phyloP scores from a whole-genome alignment of 306 rosid genomes.

The Betula pendula region DNA sequence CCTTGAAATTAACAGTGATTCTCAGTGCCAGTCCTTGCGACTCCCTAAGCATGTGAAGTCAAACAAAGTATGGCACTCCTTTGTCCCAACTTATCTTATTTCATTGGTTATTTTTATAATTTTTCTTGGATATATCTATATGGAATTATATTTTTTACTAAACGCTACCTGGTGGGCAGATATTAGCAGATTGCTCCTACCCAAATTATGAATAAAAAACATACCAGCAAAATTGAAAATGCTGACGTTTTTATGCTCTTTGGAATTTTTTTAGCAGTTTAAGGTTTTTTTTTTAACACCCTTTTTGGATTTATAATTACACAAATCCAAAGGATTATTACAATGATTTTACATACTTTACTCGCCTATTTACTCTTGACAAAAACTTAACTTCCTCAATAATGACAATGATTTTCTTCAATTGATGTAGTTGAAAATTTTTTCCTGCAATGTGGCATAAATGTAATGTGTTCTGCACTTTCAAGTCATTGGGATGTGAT shows the following conservation, averaged over 20 bases:
- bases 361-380: too few relatives aligned
- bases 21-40: conserved; percentile 32
- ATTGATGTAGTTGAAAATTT: not conserved
- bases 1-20: conserved; percentile 28
- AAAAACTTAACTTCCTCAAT: not conserved
- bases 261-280: not conserved
- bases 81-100: not conserved
- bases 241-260: not conserved
- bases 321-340: not conserved
- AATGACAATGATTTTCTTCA: not conserved
- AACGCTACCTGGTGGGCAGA: not conserved
- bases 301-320: not conserved
- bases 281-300: not conserved
- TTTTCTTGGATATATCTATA: not conserved
- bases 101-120: not conserved
- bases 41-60: conserved; percentile 27
- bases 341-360: not conserved
- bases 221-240: not conserved
- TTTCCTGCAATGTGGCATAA: not conserved
- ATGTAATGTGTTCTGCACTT: not conserved
- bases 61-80: conserved; percentile 15
- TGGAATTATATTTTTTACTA: not conserved
- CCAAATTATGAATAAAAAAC: not conserved
- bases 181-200: not conserved
- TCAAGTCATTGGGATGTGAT: not conserved